Conservation (phyloP, 2,329 filamentous ascomycete genomes). For the Xylariaceae sp. region DNA sequence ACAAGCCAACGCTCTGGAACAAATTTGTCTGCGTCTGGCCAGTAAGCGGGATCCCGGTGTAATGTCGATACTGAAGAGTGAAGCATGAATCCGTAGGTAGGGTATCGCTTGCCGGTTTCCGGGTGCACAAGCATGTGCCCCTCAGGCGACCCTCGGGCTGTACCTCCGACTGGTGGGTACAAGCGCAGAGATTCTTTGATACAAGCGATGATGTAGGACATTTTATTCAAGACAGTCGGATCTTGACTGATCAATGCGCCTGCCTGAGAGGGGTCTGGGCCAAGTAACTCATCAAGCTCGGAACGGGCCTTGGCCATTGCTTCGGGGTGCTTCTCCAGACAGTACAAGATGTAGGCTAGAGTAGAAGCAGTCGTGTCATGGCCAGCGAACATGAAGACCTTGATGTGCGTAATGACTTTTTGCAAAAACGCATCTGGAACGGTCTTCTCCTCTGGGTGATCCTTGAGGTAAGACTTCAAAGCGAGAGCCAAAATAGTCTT, state of each 20-base stretch:
- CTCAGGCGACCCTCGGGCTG: slow-evolving; percentile 35
- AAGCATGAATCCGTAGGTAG: slow-evolving; percentile 37
- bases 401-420: slow-evolving; percentile 27
- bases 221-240: slow-evolving; percentile 41
- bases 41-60: slow-evolving; percentile 36
- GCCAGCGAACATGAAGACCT: slow-evolving; percentile 33
- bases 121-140: slow-evolving; percentile 40
- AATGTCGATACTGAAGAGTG: slow-evolving; percentile 22
- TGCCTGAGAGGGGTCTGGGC: slow-evolving; percentile 36
- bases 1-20: slow-evolving; percentile 43
- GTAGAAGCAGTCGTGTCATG: slow-evolving; percentile 33
- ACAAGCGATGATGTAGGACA: slow-evolving; percentile 51
- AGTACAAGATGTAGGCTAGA: slow-evolving; percentile 18
- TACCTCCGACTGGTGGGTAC: slow-evolving; percentile 45
- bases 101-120: slow-evolving; percentile 40
- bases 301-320: slow-evolving; percentile 23
- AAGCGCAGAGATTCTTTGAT: slow-evolving; percentile 53
- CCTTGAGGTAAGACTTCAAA: slow-evolving; percentile 24
- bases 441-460: slow-evolving; percentile 2
- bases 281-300: slow-evolving; percentile 43
- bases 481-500: slow-evolving; percentile 32
- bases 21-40: slow-evolving; percentile 38
- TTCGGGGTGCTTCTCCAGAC: slow-evolving; percentile 23
- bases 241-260: slow-evolving; percentile 39
- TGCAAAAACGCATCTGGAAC: slow-evolving; percentile 22